A percentile compares a stretch with the other conserved stretches of the same genome.
phyloP scores from a whole-genome alignment of 2,329 filamentous ascomycete species.

The Phoma sp. region DNA sequence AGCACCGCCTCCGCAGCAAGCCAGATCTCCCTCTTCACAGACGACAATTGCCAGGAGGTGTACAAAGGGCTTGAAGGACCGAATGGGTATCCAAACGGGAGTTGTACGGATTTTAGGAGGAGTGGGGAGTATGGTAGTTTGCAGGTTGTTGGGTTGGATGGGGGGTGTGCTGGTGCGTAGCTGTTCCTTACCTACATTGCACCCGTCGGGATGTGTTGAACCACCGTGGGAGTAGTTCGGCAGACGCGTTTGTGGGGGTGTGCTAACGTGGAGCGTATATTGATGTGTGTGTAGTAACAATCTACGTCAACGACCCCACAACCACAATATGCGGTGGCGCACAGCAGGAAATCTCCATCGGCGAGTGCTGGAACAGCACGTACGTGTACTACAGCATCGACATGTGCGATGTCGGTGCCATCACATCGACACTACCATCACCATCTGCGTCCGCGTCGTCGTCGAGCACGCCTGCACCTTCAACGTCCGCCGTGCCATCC shows the following conservation, averaged over 20 bases:
- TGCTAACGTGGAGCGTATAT: not conserved
- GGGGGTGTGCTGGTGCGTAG: slow-evolving; percentile 4
- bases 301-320: slow-evolving; percentile 11
- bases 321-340: slow-evolving; percentile 7
- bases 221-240: too few relatives aligned
- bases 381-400: slow-evolving; percentile 20
- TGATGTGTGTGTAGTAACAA: slow-evolving; percentile 17
- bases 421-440: not conserved
- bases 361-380: slow-evolving; percentile 17
- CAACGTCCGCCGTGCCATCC: too few relatives aligned
- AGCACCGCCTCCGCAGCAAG: not conserved
- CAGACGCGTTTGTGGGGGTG: too few relatives aligned
- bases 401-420: slow-evolving; percentile 6
- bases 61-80: slow-evolving; percentile 9
- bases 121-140: slow-evolving; percentile 11
- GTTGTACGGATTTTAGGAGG: slow-evolving; percentile 9
- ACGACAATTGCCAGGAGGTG: slow-evolving; percentile 1
- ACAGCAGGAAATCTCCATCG: slow-evolving; percentile 10
- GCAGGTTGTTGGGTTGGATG: slow-evolving; percentile 11
- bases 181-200: too few relatives aligned
- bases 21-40: slow-evolving; percentile 11
- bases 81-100: slow-evolving; percentile 11
- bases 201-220: too few relatives aligned
- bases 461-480: too few relatives aligned
- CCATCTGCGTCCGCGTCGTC: not conserved